Evolutionary conservation across 176 grass and related monocot species (phyloP).

Genomic region (Oryza glumipatula): DNA sequence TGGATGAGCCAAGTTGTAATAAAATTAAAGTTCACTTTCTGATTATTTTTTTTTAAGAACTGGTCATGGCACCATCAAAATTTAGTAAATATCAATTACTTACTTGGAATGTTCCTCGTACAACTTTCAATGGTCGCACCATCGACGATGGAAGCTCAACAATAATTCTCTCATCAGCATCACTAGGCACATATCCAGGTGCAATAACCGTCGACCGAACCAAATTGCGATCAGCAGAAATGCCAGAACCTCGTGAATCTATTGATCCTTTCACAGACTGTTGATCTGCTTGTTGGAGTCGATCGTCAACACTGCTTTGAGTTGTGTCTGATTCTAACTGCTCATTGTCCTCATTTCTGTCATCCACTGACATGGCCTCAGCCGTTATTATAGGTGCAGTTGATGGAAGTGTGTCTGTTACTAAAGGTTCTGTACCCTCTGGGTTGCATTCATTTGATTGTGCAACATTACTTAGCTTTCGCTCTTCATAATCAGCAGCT

Average conservation of each 20-base stretch:
- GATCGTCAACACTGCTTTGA: slow-evolving; percentile 54
- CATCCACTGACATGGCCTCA: slow-evolving; percentile 82
- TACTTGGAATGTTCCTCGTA: slow-evolving; percentile 91
- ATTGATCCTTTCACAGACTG: slow-evolving; percentile 63
- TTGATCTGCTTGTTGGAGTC: slow-evolving; percentile 63
- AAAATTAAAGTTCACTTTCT: slow-evolving; percentile 22
- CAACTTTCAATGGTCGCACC: slow-evolving; percentile 95
- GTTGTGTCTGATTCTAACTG: slow-evolving; percentile 67
- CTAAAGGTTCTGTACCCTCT: slow-evolving; percentile 56
- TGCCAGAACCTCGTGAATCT: slow-evolving; percentile 69
- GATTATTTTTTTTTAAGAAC: background rate
- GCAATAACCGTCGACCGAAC: slow-evolving; percentile 68
- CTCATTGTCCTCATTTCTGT: slow-evolving; percentile 81
- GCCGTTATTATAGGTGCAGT: slow-evolving; percentile 78
- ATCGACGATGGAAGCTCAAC: slow-evolving; percentile 90
- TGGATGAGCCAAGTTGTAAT: slow-evolving; percentile 11
- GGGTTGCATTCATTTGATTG: slow-evolving; percentile 47
- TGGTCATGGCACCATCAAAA: slow-evolving; percentile 8
- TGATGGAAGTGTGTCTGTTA: slow-evolving; percentile 62
- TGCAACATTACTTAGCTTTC: slow-evolving; percentile 52
- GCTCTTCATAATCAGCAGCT: slow-evolving; percentile 88
- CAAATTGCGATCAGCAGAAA: slow-evolving; percentile 72
- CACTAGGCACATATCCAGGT: slow-evolving; percentile 86
- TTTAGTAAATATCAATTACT: slow-evolving; percentile 36
- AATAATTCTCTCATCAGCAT: slow-evolving; percentile 92